phyloP scores from a whole-genome alignment of 2,329 filamentous ascomycete species.

The Chaetomium sp. region DNA sequence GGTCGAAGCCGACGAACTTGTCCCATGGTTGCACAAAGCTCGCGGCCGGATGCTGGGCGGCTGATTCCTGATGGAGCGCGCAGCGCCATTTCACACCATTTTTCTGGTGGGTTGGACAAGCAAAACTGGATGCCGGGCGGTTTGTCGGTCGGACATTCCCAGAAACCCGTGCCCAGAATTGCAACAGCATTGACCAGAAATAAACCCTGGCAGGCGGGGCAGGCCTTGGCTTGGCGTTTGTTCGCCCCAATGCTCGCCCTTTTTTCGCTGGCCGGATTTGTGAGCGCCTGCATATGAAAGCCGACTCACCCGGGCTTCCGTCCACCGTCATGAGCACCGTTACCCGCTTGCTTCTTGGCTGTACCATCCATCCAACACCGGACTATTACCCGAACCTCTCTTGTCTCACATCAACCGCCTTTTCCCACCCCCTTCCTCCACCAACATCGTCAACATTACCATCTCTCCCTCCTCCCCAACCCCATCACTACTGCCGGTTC shows the following conservation, averaged over 20 bases:
- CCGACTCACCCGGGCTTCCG: background rate
- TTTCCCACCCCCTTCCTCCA: background rate
- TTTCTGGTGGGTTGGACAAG: too few species aligned
- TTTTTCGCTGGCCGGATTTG: background rate
- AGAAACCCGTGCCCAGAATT: background rate
- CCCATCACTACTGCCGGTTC: background rate
- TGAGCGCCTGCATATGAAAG: slow-evolving; percentile 10
- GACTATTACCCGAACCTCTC: background rate
- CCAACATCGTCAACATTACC: background rate
- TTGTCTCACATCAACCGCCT: background rate
- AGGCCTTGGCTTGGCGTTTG: background rate
- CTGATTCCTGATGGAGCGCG: too few species aligned
- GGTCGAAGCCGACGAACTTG: too few species aligned
- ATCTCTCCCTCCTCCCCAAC: background rate
- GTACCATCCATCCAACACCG: background rate
- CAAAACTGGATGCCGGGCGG: too few species aligned
- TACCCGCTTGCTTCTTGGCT: background rate
- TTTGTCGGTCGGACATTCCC: too few species aligned
- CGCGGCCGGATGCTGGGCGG: too few species aligned
- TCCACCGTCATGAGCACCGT: slow-evolving; percentile 3
- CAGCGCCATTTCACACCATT: too few species aligned
- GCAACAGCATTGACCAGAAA: background rate
- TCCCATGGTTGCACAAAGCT: too few species aligned
- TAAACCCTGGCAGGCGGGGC: too few species aligned
- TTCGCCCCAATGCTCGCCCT: background rate